Base-by-base conservation (phyloP, 345 rosid genomes). In the Acer campestre region DNA sequence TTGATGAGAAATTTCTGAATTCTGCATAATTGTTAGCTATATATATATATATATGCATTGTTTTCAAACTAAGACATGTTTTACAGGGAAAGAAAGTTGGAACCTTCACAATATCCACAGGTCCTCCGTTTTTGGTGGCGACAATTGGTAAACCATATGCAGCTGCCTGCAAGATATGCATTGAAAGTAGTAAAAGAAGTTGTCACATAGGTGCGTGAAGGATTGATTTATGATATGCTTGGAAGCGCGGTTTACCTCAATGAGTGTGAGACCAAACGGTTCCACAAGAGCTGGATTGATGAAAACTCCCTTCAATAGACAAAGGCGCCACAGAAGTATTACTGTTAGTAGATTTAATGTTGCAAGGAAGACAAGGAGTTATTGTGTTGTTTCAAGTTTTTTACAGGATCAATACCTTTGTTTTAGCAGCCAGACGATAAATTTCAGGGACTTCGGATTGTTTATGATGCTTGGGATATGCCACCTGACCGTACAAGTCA, bases 401-500 rank as follows among this genome's bases (percentile, higher is more conserved):
- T 9, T 51, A 35, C 20, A 14, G 18, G 44, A 22, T 44, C 25
- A 70, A 73, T 66, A 88, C 95, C 91, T 91, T 91, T 22, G 95
- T 89, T 76, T 89, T 91, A 40, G 92, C 93, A 49, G 95, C 95
- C 51, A 88, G 86, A 68, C 89, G 88, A 77, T 91, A 91, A 38
- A 91, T 91, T 35, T 89, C 89, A 4, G 95, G 93, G 76, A 91
- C 95, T 6, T 91, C 87, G 20, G 88, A 81, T 80, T 91, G 95
- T 79, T 86, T 91, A 81, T 91, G 95, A 80, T 91, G 95, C 83
- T 91, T 89, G 5, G 95, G 95, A 78, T 82, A 86, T 63, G 95
- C 95, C 29, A 89, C 92, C 74, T 86, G 93, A 84, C 95, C 95
- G 55, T 89, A 89, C 63, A 89, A 75, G 80, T 91, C 87, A 25